phyloP scores from a whole-genome alignment of 2,329 filamentous ascomycete genomes.

The Hysterium pulicare region DNA sequence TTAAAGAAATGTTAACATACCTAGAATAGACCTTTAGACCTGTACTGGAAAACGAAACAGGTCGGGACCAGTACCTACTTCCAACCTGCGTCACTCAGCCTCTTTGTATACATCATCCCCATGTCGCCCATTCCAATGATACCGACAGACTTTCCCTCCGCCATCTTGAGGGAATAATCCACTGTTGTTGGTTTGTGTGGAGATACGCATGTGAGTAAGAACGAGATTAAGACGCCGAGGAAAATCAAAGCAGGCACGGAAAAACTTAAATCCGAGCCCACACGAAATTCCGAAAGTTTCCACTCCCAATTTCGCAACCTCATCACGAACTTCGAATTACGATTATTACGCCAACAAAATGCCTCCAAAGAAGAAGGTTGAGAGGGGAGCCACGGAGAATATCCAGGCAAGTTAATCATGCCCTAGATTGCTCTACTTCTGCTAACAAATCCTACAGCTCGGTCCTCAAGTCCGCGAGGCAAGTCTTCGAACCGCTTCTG shows the following conservation, averaged over 20 bases:
- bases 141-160: slow-evolving; percentile 70
- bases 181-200: slow-evolving; percentile 14
- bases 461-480: slow-evolving; percentile 95
- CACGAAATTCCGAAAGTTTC: slow-evolving; percentile 5
- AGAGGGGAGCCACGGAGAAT: slow-evolving; percentile 85
- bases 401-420: slow-evolving; percentile 48
- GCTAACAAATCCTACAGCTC: slow-evolving; percentile 57
- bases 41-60: slow-evolving; percentile 24
- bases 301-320: slow-evolving; percentile 15
- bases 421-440: neutral
- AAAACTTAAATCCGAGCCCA: neutral
- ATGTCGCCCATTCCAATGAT: slow-evolving; percentile 99
- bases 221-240: neutral
- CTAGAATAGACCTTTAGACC: slow-evolving; percentile 16
- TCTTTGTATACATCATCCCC: slow-evolving; percentile 96
- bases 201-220: slow-evolving; percentile 21
- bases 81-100: slow-evolving; percentile 88
- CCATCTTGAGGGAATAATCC: slow-evolving; percentile 43
- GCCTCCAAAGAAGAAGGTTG: slow-evolving; percentile 84
- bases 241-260: neutral
- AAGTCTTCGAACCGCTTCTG: slow-evolving; percentile 11
- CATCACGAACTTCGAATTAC: slow-evolving; percentile 13
- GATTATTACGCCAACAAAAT: slow-evolving; percentile 51
- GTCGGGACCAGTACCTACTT: slow-evolving; percentile 62
- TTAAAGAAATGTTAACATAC: slow-evolving; percentile 28